Percentiles rank a stretch among this genome's conserved stretches.
Evolutionary conservation across 2,329 filamentous ascomycete species (phyloP).

Genomic region (Zasmidium cellare): DNA sequence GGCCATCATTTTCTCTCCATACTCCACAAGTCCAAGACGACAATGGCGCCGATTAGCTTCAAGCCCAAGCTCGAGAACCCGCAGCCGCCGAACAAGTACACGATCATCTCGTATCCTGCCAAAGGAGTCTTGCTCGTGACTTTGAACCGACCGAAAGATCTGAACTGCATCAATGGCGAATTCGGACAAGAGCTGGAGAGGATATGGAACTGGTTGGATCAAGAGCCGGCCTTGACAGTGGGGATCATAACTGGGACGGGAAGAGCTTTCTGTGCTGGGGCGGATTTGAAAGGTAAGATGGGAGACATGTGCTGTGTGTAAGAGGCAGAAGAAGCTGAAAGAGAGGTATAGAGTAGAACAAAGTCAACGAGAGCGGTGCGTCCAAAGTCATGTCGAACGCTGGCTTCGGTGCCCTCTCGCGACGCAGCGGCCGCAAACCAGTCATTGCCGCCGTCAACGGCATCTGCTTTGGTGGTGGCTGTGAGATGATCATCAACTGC

Average conservation of each 20-base stretch:
- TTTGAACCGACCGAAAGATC: constrained; percentile 36
- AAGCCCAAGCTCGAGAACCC: constrained; percentile 24
- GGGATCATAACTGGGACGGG: constrained; percentile 39
- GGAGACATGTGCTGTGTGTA: not conserved
- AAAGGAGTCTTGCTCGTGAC: constrained; percentile 34
- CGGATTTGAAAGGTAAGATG: constrained; percentile 36
- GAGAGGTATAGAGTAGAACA: constrained; percentile 33
- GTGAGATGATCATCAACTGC: constrained; percentile 72
- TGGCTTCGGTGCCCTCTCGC: constrained; percentile 67
- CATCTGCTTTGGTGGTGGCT: constrained; percentile 71
- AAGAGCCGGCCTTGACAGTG: constrained; percentile 31
- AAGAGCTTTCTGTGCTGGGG: constrained; percentile 38
- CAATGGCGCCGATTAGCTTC: constrained; percentile 19
- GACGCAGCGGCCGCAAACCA: constrained; percentile 69
- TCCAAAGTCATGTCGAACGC: constrained; percentile 34
- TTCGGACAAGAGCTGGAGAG: constrained; percentile 33
- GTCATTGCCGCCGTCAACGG: constrained; percentile 77
- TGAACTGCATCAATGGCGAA: constrained; percentile 37
- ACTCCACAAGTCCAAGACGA: not conserved
- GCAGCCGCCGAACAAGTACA: constrained; percentile 26
- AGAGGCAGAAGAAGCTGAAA: constrained; percentile 1
- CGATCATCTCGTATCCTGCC: constrained; percentile 34
- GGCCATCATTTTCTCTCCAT: not conserved
- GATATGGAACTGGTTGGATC: constrained; percentile 36
- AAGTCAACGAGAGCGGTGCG: constrained; percentile 26